Conservation (phyloP, 352 stramenopile species). For the Hyaloperonospora brassicae region DNA sequence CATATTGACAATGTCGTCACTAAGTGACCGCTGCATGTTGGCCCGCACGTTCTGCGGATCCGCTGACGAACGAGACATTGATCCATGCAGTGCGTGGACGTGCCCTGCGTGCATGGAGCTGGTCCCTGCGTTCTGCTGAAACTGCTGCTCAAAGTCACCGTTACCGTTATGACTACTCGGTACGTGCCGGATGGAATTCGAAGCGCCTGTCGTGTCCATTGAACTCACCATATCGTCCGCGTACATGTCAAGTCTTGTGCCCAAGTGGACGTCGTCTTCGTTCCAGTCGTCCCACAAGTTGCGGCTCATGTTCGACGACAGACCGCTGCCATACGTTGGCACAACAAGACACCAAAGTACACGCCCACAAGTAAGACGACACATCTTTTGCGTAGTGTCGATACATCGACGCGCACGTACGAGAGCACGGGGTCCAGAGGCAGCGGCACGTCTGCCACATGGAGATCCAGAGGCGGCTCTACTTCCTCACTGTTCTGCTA, state of each 20-base stretch:
- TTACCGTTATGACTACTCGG: not conserved
- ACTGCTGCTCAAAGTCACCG: too few species aligned
- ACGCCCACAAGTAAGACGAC: conserved; percentile 1
- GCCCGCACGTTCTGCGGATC: conserved; percentile 25
- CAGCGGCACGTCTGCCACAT: conserved; percentile 40
- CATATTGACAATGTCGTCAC: conserved; percentile 75
- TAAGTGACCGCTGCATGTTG: conserved; percentile 50
- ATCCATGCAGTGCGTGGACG: not conserved
- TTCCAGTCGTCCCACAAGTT: conserved; percentile 88
- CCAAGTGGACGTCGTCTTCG: conserved; percentile 58
- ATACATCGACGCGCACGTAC: conserved; percentile 24
- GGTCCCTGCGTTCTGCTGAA: too few species aligned
- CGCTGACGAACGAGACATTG: conserved; percentile 5
- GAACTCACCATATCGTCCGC: conserved; percentile 32
- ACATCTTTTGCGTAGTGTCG: not conserved
- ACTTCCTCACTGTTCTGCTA: conserved; percentile 22
- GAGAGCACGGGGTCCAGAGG: conserved; percentile 65
- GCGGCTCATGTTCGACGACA: conserved; percentile 73
- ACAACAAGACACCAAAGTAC: not conserved
- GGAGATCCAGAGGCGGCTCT: conserved; percentile 38
- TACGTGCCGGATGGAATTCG: conserved; percentile 18
- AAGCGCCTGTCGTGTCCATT: conserved; percentile 23
- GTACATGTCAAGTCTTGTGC: conserved; percentile 69
- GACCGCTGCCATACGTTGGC: conserved; percentile 30
- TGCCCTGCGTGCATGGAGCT: not conserved